Evolutionary conservation across 2,329 filamentous ascomycete genomes (phyloP).

Genomic region (Colletotrichum destructivum): DNA sequence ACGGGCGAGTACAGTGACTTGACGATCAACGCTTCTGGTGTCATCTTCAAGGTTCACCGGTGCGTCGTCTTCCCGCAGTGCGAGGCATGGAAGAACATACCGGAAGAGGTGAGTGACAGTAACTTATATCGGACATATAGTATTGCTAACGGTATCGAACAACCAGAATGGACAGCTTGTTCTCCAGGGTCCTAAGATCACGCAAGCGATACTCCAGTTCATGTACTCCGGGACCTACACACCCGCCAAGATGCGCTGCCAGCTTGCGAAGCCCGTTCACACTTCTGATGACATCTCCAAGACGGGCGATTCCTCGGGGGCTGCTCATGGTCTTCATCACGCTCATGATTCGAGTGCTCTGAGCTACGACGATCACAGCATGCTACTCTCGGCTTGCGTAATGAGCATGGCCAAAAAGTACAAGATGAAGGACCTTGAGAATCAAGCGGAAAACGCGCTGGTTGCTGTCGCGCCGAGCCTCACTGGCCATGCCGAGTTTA

Average conservation of each 20-base stretch:
- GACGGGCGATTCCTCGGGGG: neutral
- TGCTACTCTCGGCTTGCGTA: neutral
- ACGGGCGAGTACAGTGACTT: neutral
- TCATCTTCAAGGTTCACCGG: neutral
- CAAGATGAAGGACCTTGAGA: neutral
- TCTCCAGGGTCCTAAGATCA: neutral
- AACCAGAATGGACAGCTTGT: neutral
- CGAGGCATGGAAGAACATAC: neutral
- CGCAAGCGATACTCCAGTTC: neutral
- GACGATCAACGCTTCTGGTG: neutral
- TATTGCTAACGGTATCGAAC: neutral
- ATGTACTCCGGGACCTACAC: neutral
- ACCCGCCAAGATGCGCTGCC: neutral
- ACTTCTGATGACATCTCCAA: neutral
- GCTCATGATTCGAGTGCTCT: neutral
- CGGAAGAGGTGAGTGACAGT: neutral
- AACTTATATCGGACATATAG: neutral
- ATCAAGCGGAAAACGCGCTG: neutral
- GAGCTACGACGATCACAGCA: neutral
- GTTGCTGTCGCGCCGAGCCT: neutral
- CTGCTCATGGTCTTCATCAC: neutral
- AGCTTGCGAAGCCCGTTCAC: neutral
- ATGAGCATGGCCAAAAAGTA: neutral
- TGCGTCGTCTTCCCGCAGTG: neutral
- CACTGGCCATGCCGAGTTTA: neutral